Evolutionary conservation across 129 eudicot species (phyloP).

Genomic region (Rutidosis leptorrhynchoides): DNA sequence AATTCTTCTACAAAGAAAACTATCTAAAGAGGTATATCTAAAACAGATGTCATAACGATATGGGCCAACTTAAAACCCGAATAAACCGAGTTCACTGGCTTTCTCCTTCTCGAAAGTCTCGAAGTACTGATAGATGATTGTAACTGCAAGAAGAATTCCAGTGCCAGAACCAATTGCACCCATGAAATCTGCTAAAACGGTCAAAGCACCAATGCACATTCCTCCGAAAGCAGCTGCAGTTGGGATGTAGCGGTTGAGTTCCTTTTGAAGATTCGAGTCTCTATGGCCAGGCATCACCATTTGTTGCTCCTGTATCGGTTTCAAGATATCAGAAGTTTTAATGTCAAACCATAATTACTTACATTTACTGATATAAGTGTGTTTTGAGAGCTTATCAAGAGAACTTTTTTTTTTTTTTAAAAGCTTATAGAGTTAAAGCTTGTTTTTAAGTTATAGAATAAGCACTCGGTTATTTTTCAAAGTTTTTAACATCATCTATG

Average conservation of each 20-base stretch:
- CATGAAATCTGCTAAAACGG: constrained; percentile 38
- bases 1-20: constrained; percentile 22
- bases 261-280: constrained; percentile 40
- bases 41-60: neutral
- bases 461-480: too few relatives aligned
- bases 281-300: constrained; percentile 54
- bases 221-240: constrained; percentile 44
- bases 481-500: neutral
- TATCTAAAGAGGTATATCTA: constrained; percentile 5
- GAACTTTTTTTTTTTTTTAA: too few relatives aligned
- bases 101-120: constrained; percentile 49
- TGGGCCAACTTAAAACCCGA: constrained; percentile 24
- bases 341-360: neutral
- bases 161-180: constrained; percentile 41
- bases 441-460: too few relatives aligned
- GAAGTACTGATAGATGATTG: constrained; percentile 38
- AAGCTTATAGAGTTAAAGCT: too few relatives aligned
- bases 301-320: constrained; percentile 36
- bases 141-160: constrained; percentile 38
- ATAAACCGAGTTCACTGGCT: constrained; percentile 37
- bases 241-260: constrained; percentile 39
- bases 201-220: constrained; percentile 40
- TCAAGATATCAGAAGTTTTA: constrained; percentile 2
- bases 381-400: too few relatives aligned
- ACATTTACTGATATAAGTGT: neutral